Evolutionary conservation across 2,329 filamentous ascomycete species (phyloP).

Genomic region (Nemania bipapillata): DNA sequence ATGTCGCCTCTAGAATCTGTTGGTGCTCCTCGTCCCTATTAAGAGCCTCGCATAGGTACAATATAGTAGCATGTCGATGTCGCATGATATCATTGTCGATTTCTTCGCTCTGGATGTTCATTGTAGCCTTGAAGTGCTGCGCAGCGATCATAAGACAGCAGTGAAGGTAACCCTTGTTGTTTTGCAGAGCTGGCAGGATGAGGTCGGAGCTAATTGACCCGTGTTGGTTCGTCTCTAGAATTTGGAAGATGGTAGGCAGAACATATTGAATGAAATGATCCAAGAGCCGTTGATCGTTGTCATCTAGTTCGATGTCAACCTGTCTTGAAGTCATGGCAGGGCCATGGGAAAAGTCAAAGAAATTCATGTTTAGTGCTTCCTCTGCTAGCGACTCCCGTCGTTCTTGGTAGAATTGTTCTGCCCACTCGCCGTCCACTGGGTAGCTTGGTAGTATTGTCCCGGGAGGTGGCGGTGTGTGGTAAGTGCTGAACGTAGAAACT

Average conservation of each 20-base stretch:
- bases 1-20: constrained; percentile 88
- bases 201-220: constrained; percentile 83
- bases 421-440: constrained; percentile 73
- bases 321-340: constrained; percentile 71
- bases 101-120: constrained; percentile 73
- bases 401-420: constrained; percentile 75
- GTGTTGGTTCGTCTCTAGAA: constrained; percentile 89
- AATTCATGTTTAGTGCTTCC: constrained; percentile 77
- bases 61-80: constrained; percentile 88
- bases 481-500: constrained; percentile 93
- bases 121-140: constrained; percentile 86
- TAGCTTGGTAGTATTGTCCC: constrained; percentile 73
- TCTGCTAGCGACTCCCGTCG: constrained; percentile 74
- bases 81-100: constrained; percentile 91
- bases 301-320: constrained; percentile 82
- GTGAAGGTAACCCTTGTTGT: constrained; percentile 92
- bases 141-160: constrained; percentile 94
- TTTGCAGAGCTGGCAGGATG: constrained; percentile 86
- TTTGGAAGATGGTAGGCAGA: constrained; percentile 87
- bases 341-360: constrained; percentile 83
- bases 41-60: constrained; percentile 83
- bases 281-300: constrained; percentile 84
- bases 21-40: constrained; percentile 83
- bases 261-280: constrained; percentile 93
- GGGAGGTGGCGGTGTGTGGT: constrained; percentile 78